Conservation (phyloP, 192 early-diverging fungal genomes). For the Mortierella antarctica region DNA sequence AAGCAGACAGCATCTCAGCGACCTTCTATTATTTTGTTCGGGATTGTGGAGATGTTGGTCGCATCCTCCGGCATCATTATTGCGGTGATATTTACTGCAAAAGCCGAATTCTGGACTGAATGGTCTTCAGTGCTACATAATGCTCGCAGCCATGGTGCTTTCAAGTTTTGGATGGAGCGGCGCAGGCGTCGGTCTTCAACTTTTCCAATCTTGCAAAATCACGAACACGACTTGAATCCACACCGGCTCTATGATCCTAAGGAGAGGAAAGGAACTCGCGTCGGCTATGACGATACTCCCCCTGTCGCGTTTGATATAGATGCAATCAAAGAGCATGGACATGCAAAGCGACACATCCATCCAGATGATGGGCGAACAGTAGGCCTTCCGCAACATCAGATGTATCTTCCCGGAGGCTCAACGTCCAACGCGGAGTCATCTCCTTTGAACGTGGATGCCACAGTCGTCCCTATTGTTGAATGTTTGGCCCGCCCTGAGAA, state of each 20-base stretch:
- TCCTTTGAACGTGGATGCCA: too few species aligned
- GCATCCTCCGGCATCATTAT: slow-evolving; percentile 26
- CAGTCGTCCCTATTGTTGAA: too few species aligned
- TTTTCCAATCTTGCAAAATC: neutral
- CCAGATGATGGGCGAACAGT: too few species aligned
- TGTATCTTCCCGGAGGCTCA: too few species aligned
- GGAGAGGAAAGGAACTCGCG: slow-evolving; percentile 14
- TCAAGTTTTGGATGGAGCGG: neutral
- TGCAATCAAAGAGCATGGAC: neutral
- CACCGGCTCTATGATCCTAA: neutral
- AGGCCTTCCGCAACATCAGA: too few species aligned
- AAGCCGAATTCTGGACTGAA: slow-evolving; percentile 42
- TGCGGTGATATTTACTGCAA: slow-evolving; percentile 26
- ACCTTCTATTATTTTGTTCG: slow-evolving; percentile 41
- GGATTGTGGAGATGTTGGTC: slow-evolving; percentile 23
- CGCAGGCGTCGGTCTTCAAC: too few species aligned
- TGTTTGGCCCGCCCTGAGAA: too few species aligned
- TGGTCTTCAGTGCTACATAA: slow-evolving; percentile 18
- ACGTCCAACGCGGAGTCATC: too few species aligned
- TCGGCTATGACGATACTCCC: slow-evolving; percentile 14
- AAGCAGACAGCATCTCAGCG: slow-evolving; percentile 1
- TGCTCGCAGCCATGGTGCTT: slow-evolving; percentile 6
- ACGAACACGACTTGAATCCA: neutral
- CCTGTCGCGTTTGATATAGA: neutral
- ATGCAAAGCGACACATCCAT: too few species aligned